Base-by-base conservation (phyloP, 148 eudicot species). In the Polygonum maritimum region DNA sequence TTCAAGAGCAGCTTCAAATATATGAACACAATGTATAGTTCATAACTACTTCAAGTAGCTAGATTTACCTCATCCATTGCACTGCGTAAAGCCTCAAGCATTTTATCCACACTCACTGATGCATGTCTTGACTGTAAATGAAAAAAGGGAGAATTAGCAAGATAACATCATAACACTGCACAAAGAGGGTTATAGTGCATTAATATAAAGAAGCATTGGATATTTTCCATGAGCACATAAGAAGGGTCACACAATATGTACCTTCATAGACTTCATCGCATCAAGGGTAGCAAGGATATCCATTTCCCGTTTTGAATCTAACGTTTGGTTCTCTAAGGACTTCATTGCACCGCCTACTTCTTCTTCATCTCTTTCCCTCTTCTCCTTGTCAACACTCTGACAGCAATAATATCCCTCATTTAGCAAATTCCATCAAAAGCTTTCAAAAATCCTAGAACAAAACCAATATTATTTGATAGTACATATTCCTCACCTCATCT, bases 231-330 rank as follows among this genome's bases (percentile, higher is more conserved):
- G 12, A 19, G 21, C 11, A 26, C 21, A 57, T 19, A 12, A 57
- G 35, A 57, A 12, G 65, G 7, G 7, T 12, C 7, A 22, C 13
- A 57, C 10, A 57, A 7, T 0, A 58, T n/a, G 38, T 78, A 93
- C 98, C 98, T 82, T 95, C 96, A 95, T 86, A 48, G 99, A 92
- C 79, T 89, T 92, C 91, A 95, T 87, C 81, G 92, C 99, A 81
- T 95, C 99, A 79, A 92, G 87, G 8, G 96, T 89, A 78, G 97
- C 92, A 89, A n/a, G n/a, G n/a, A n/a, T n/a, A n/a, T n/a, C n/a
- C n/a, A n/a, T n/a, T n/a, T n/a, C n/a, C n/a, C n/a, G n/a, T n/a
- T n/a, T n/a, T n/a, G n/a, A n/a, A n/a, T n/a, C n/a, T n/a, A n/a
- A n/a, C n/a, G n/a, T n/a, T n/a, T n/a, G n/a, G n/a, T n/a, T n/a